Evolutionary conservation across 73 alveolate species (phyloP).

Genomic region (Durusdinium trenchii): DNA sequence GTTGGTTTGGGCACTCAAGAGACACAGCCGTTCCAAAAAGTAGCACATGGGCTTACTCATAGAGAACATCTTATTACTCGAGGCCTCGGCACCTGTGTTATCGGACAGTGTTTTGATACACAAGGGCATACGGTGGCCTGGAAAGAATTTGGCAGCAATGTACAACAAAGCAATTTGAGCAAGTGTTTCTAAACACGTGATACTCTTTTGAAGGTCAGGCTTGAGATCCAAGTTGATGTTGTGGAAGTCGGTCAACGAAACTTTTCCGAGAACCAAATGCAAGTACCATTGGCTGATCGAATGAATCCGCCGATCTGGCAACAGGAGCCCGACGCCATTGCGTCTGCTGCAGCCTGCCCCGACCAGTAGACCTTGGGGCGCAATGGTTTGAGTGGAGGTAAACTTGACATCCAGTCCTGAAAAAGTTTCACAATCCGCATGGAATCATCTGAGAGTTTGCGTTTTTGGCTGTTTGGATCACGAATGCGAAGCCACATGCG

Average conservation of each 20-base stretch:
- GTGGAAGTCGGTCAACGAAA: neutral
- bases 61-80: neutral
- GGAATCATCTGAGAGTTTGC: neutral
- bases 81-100: neutral
- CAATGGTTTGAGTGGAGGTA: neutral
- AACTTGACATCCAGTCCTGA: neutral
- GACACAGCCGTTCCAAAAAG: neutral
- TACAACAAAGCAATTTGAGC: neutral
- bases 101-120: neutral
- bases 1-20: neutral
- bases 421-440: neutral
- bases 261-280: neutral
- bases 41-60: neutral
- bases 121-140: neutral
- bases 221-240: neutral
- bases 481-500: neutral
- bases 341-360: slow-evolving; percentile 1
- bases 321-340: neutral
- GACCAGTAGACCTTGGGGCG: neutral
- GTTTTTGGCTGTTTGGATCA: neutral
- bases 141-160: neutral
- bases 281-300: neutral
- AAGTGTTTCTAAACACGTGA: neutral
- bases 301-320: neutral
- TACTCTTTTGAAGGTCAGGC: neutral